Percentiles rank a stretch among this genome's conserved stretches.
Evolutionary conservation across 306 rosid species (phyloP).

Genomic region (Castanea sativa): DNA sequence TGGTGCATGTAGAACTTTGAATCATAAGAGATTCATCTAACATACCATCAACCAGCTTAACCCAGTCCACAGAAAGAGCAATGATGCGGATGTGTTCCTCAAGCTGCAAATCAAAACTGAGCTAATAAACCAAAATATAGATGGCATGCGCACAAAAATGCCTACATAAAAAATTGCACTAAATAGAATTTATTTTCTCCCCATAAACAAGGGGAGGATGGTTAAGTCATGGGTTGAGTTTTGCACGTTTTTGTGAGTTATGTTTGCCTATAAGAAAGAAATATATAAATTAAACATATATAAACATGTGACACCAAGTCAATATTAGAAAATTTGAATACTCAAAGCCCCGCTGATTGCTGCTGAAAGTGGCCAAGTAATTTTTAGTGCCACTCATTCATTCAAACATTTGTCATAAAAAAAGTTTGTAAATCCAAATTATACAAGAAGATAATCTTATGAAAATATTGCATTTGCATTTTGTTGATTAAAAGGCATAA

Average conservation of each 20-base stretch:
- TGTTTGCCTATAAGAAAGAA: neutral
- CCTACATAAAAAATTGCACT: neutral
- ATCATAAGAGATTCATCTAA: constrained; percentile 50
- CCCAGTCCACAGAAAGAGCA: constrained; percentile 77
- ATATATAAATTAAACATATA: neutral
- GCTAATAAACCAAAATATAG: constrained; percentile 21
- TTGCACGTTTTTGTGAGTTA: neutral
- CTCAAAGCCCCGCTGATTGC: neutral
- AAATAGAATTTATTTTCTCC: neutral
- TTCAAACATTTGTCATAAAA: no score
- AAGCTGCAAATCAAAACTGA: constrained; percentile 57
- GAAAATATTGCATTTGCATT: no score
- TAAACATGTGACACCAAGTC: neutral
- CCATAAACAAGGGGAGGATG: neutral
- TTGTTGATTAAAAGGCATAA: no score
- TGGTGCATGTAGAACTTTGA: constrained; percentile 56
- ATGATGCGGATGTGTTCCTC: constrained; percentile 69
- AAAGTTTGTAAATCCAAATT: no score
- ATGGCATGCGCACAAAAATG: constrained; percentile 6
- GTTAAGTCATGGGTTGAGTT: neutral
- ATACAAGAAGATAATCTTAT: no score
- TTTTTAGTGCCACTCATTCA: neutral
- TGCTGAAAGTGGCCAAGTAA: neutral
- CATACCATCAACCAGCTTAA: constrained; percentile 80
- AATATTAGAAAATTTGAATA: neutral